These are phyloP conservation scores for Amanita muscaria DNA, from an alignment of 768 basidiomycete genomes.

Conservation along the genomic window DNA sequence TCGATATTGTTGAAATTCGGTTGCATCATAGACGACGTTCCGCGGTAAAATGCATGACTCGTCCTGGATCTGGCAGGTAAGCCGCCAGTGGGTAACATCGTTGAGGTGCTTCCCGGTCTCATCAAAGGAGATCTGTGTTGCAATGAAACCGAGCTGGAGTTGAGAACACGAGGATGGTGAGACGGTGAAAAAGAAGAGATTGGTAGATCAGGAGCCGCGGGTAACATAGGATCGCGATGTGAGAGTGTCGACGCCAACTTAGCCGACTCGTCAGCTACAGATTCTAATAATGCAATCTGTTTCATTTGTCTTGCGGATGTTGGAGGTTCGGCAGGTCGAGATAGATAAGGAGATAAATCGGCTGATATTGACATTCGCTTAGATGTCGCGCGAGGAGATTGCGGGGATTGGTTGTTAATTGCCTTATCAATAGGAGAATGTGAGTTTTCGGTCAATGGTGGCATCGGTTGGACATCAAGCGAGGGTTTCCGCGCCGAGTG, in stretches of 20 bases:
- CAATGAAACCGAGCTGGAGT: not conserved
- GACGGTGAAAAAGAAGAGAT: not conserved
- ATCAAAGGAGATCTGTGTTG: not conserved
- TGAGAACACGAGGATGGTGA: no score
- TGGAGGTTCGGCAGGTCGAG: slow-evolving; percentile 43
- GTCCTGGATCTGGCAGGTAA: slow-evolving; percentile 41
- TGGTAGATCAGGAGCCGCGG: not conserved
- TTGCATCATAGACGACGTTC: slow-evolving; percentile 21
- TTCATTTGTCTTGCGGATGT: slow-evolving; percentile 55
- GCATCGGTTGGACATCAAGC: slow-evolving; percentile 1
- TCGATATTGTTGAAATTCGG: slow-evolving; percentile 43
- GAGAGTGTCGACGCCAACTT: slow-evolving; percentile 17
- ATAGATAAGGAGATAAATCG: slow-evolving; percentile 64
- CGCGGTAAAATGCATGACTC: slow-evolving; percentile 34
- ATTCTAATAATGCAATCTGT: slow-evolving; percentile 63
- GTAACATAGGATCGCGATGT: slow-evolving; percentile 1
- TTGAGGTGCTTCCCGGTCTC: not conserved
- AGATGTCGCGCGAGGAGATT: slow-evolving; percentile 22
- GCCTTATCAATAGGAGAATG: not conserved
- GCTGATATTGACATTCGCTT: slow-evolving; percentile 42
- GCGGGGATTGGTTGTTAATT: slow-evolving; percentile 7
- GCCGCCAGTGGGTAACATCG: slow-evolving; percentile 18
- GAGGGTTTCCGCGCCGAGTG: slow-evolving; percentile 2
- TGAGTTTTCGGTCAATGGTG: not conserved
- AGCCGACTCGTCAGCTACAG: slow-evolving; percentile 67